These are phyloP conservation scores for Micromonas commoda DNA, from an alignment of 139 green algal genomes.

Conservation along the genomic window DNA sequence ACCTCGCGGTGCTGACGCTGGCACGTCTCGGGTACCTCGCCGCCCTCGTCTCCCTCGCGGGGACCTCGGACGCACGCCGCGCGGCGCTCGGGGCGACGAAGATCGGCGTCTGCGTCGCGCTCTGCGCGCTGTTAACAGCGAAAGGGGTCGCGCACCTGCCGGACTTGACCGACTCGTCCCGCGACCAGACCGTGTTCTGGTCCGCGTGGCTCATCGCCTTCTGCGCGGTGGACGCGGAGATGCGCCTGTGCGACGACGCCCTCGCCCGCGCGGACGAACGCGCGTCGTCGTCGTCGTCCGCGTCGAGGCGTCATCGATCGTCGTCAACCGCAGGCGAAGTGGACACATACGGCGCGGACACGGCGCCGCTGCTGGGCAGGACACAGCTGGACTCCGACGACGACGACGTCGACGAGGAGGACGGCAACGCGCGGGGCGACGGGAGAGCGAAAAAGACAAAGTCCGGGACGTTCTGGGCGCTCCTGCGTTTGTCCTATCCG, in stretches of 20 bases:
- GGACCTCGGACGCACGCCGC: not conserved
- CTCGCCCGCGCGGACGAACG: no score
- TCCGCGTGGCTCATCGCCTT: not conserved
- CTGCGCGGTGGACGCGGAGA: not conserved
- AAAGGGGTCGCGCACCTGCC: not conserved
- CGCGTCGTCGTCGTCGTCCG: no score
- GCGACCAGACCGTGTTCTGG: not conserved
- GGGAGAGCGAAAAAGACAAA: not conserved
- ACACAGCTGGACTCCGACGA: not conserved
- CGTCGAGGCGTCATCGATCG: no score
- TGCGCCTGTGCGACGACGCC: not conserved
- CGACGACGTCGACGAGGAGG: not conserved
- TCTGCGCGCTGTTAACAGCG: not conserved
- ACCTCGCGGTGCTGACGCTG: not conserved
- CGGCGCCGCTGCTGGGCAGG: no score
- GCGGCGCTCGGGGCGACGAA: not conserved
- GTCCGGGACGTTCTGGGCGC: not conserved
- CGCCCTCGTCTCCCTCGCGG: not conserved
- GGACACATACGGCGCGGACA: no score
- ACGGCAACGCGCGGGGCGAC: not conserved
- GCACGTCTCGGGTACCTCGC: not conserved
- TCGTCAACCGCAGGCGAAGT: no score
- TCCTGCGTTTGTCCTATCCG: not conserved
- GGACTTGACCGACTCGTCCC: not conserved
- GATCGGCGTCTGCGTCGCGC: not conserved